Base-by-base conservation (phyloP, 352 stramenopile species). In the Phytophthora hybrid region DNA sequence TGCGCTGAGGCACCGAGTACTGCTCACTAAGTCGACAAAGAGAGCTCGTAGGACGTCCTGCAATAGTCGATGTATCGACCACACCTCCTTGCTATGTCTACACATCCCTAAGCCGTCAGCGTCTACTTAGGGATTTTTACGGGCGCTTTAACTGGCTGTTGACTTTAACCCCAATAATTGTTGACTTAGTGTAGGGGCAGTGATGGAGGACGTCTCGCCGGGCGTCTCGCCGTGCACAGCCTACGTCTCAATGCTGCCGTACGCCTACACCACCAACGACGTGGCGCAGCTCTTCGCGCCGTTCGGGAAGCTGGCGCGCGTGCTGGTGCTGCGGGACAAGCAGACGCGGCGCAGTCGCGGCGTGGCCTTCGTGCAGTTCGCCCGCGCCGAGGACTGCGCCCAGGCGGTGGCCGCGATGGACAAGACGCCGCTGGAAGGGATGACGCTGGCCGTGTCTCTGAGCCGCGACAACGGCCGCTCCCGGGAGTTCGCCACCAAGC, bases 171-270 rank as follows among this genome's bases (percentile, higher is more conserved):
- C 19, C 55, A 31, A 55, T 31, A 21, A 9, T 34, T 61, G 53
- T 59, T 16, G 26, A 59, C 52, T 59, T 59, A 59, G 26, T 32
- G 23, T 26, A 26, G 23, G 23, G 23, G 23, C 23, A 26, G 23
- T 26, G 23, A 26, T 26, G 23, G 23, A 26, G 23, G 23, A 10
- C 1, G 29, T 23, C 39, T 5, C 54, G 19, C 26, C 51, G 18
- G 49, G 52, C 23, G 41, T 75, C 9, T 81, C 77, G 19, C 68
- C 76, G 49, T 81, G 76, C 13, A 97, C 90, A 21, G 85, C 91
- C 18, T 95, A 97, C 71, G 85, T 97, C n/a, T 80, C 90, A 23
- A 97, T 96, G 90, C 83, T 97, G 49, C 90, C 90, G 72, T 97
- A 92, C 63, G 84, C 85, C 29, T 97, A 95, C 78, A 97, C 89